A percentile compares a stretch with the other conserved stretches of the same genome.
Evolutionary conservation across 305 asterid species (phyloP).

Genomic region (Fraxinus floribunda): DNA sequence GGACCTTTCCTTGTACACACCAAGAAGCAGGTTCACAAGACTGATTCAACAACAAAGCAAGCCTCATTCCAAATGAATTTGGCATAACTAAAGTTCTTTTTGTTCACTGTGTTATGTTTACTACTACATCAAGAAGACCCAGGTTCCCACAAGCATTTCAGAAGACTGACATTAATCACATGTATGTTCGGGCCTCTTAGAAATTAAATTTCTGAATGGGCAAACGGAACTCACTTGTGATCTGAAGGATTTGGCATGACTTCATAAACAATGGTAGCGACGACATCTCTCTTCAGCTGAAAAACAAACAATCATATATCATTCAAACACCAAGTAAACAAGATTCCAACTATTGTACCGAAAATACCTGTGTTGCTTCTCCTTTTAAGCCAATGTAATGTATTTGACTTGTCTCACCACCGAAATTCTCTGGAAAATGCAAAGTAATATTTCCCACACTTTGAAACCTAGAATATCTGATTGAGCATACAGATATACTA

Average conservation of each 20-base stretch:
- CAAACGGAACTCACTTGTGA: slow-evolving; percentile 73
- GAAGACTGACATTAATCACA: not conserved
- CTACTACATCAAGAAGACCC: not conserved
- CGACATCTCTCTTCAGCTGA: slow-evolving; percentile 94
- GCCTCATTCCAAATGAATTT: not conserved
- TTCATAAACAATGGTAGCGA: slow-evolving; percentile 90
- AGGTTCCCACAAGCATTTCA: not conserved
- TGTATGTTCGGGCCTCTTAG: not conserved
- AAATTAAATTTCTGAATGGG: not conserved
- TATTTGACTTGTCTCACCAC: slow-evolving; percentile 81
- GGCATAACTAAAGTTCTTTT: not conserved
- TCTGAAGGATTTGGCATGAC: slow-evolving; percentile 96
- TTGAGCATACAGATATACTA: slow-evolving; percentile 11
- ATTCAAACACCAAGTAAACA: slow-evolving; percentile 3
- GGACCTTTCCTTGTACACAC: not conserved
- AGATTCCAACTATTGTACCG: slow-evolving; percentile 10
- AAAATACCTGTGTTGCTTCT: slow-evolving; percentile 95
- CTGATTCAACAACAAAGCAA: not conserved
- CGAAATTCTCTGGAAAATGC: slow-evolving; percentile 96
- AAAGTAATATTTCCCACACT: slow-evolving; percentile 87
- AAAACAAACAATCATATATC: not conserved
- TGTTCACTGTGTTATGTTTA: not conserved
- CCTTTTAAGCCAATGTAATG: slow-evolving; percentile 96
- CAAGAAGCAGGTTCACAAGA: not conserved
- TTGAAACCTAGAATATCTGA: slow-evolving; percentile 94